A percentile compares a stretch with the other conserved stretches of the same genome.
phyloP scores from a whole-genome alignment of 2,329 filamentous ascomycete genomes.

The Epichloe typhina region DNA sequence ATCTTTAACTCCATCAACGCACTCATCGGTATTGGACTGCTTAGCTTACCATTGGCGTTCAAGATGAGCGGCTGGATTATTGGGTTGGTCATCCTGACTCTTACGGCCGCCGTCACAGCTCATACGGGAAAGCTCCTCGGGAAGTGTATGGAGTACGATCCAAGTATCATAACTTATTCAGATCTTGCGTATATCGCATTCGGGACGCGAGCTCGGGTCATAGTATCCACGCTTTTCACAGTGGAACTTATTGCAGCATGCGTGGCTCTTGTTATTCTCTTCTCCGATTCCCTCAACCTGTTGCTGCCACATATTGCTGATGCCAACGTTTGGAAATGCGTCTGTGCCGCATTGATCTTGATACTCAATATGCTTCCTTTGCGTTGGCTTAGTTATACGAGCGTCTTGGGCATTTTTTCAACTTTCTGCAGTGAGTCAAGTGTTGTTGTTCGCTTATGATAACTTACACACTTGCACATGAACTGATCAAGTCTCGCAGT shows the following conservation, averaged over 20 bases:
- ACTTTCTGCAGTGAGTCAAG: conserved; percentile 67
- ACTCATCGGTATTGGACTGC: conserved; percentile 75
- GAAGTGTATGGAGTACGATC: conserved; percentile 79
- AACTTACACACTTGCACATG: neutral
- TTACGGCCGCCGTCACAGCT: conserved; percentile 62
- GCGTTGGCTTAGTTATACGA: conserved; percentile 75
- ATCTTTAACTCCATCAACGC: conserved; percentile 95
- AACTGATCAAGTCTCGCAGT: conserved; percentile 34
- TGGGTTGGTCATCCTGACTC: conserved; percentile 60
- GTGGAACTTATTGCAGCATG: conserved; percentile 78
- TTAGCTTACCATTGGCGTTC: conserved; percentile 79
- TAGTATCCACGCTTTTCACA: conserved; percentile 76
- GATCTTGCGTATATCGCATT: conserved; percentile 88
- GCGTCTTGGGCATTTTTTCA: conserved; percentile 81
- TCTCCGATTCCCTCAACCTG: conserved; percentile 75
- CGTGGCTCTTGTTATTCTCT: conserved; percentile 83
- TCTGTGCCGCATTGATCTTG: conserved; percentile 66
- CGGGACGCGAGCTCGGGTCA: conserved; percentile 65
- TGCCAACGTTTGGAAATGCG: conserved; percentile 66
- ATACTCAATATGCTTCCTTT: conserved; percentile 78
- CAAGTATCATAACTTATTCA: conserved; percentile 80
- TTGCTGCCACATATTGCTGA: conserved; percentile 58
- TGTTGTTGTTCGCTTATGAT: neutral
- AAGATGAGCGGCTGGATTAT: conserved; percentile 82
- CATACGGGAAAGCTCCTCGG: conserved; percentile 80